Conservation (phyloP, 2,329 filamentous ascomycete species). For the Drechslerella dactyloides region DNA sequence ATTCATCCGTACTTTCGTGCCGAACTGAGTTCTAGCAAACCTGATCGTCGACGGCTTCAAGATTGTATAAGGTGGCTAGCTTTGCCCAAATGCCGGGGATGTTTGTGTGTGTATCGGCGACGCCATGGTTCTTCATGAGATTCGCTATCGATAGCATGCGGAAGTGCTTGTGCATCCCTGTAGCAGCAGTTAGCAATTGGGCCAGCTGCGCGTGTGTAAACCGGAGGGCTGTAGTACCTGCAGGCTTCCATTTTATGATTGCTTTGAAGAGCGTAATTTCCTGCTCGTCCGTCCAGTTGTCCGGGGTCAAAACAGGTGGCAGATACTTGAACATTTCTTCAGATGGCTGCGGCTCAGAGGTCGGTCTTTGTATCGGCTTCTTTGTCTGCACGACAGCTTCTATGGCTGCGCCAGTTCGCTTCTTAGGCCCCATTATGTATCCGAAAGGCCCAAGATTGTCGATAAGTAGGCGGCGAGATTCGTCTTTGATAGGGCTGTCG, state of each 20-base stretch:
- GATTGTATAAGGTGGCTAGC: slow-evolving; percentile 80
- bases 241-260: slow-evolving; percentile 93
- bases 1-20: slow-evolving; percentile 1
- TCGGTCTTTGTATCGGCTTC: slow-evolving; percentile 57
- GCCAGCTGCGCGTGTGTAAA: not conserved
- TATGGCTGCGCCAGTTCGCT: slow-evolving; percentile 20
- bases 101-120: slow-evolving; percentile 80
- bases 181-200: slow-evolving; percentile 2
- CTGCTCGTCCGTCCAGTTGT: slow-evolving; percentile 94
- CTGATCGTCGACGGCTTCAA: slow-evolving; percentile 83
- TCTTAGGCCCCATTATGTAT: slow-evolving; percentile 44
- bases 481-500: slow-evolving; percentile 62
- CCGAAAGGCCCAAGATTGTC: not conserved
- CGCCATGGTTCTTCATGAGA: slow-evolving; percentile 78
- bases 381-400: slow-evolving; percentile 42
- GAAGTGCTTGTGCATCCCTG: slow-evolving; percentile 92
- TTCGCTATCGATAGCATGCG: slow-evolving; percentile 86
- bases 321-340: slow-evolving; percentile 33
- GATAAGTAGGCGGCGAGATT: slow-evolving; percentile 55
- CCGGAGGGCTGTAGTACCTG: slow-evolving; percentile 65
- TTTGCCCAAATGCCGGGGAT: slow-evolving; percentile 94
- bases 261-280: slow-evolving; percentile 90
- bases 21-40: slow-evolving; percentile 63
- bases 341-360: slow-evolving; percentile 59
- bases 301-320: slow-evolving; percentile 56